Evolutionary conservation across 1,139 yeast genomes (phyloP).

Genomic region (Sugiyamaella japonica): DNA sequence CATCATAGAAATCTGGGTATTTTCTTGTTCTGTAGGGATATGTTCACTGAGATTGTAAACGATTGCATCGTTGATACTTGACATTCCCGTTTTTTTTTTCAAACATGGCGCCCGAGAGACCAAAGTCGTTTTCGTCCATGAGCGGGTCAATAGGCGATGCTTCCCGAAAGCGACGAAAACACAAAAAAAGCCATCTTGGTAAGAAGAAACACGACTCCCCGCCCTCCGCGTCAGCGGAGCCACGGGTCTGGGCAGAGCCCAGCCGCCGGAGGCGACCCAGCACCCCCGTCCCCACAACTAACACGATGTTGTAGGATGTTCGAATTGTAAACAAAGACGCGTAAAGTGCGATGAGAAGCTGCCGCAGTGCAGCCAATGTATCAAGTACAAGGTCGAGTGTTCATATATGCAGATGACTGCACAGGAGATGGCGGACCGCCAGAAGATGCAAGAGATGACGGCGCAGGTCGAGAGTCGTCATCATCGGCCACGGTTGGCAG

Average conservation of each 20-base stretch:
- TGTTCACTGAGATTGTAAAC: not conserved
- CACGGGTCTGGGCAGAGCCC: not conserved
- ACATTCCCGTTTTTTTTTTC: not conserved
- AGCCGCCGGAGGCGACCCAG: not conserved
- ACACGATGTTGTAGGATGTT: conserved; percentile 47
- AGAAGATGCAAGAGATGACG: conserved; percentile 18
- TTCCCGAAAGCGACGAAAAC: conserved; percentile 49
- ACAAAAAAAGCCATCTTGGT: conserved; percentile 58
- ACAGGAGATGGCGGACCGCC: conserved; percentile 30
- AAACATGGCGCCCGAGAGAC: conserved; percentile 9
- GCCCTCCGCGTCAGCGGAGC: not conserved
- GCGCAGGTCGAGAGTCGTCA: conserved; percentile 14
- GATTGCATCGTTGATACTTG: too few relatives aligned
- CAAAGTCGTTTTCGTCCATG: conserved; percentile 6
- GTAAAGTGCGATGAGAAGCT: conserved; percentile 68
- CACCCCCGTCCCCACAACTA: not conserved
- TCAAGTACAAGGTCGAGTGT: conserved; percentile 50
- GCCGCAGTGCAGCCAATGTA: conserved; percentile 61
- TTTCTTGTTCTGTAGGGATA: conserved; percentile 5
- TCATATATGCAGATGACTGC: conserved; percentile 34
- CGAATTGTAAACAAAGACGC: conserved; percentile 64
- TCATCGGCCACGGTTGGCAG: conserved; percentile 4
- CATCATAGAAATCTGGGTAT: not conserved
- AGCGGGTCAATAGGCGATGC: conserved; percentile 3
- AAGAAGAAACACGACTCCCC: too few relatives aligned